These are phyloP conservation scores for Fusarium palustre DNA, from an alignment of 2,329 filamentous ascomycete species.

Conservation along the genomic window DNA sequence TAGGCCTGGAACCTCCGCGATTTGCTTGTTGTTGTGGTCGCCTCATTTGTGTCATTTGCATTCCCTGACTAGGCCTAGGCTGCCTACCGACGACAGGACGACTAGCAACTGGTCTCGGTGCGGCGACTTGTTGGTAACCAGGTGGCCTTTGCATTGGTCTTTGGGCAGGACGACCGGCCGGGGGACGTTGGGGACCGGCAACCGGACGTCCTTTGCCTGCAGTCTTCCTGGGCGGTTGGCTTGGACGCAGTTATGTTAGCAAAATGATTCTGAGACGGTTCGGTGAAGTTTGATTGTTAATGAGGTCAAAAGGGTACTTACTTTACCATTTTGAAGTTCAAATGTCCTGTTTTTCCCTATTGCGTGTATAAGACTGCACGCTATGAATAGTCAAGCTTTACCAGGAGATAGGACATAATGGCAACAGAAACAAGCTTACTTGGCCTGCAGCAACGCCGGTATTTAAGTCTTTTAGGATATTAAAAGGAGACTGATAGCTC, in stretches of 20 bases:
- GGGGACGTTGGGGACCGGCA: not conserved
- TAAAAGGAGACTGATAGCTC: not conserved
- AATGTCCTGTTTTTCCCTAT: fast-evolving
- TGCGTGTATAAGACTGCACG: fast-evolving
- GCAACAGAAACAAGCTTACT: fast-evolving
- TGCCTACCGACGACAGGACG: slow-evolving; percentile 21
- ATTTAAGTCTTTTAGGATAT: not conserved
- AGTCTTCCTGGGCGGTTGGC: slow-evolving; percentile 4
- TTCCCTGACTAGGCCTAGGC: slow-evolving; percentile 10
- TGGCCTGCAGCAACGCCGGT: not conserved
- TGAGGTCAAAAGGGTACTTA: not conserved
- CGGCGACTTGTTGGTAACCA: slow-evolving; percentile 11
- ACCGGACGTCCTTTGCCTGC: not conserved
- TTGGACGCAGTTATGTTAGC: not conserved
- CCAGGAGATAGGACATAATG: fast-evolving
- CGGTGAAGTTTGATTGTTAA: fast-evolving
- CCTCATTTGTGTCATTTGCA: slow-evolving; percentile 29
- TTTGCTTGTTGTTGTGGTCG: slow-evolving; percentile 12
- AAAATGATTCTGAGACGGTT: too few species aligned
- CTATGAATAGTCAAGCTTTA: fast-evolving
- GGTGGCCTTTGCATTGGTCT: not conserved
- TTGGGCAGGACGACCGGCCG: slow-evolving; percentile 4
- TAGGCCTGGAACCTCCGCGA: slow-evolving; percentile 1
- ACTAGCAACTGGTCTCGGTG: slow-evolving; percentile 11
- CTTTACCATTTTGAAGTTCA: slow-evolving; percentile 1